A percentile compares a stretch with the other conserved stretches of the same genome.
Conservation (phyloP, 768 basidiomycete genomes). For the Auricularia sp. region DNA sequence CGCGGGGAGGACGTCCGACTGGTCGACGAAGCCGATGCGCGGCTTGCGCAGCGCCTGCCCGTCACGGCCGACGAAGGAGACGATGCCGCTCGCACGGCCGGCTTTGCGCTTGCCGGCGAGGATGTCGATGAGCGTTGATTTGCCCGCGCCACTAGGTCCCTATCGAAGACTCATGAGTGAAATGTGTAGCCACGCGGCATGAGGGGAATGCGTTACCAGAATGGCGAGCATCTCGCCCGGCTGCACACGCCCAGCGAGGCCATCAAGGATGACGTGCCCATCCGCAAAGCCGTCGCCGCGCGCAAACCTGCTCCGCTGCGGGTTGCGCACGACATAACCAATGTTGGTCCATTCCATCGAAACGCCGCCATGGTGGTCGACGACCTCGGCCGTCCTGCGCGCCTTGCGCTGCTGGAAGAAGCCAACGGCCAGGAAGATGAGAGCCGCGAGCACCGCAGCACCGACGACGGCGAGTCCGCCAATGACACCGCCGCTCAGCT, state of each 20-base stretch:
- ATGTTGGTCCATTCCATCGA: slow-evolving; percentile 60
- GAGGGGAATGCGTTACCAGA: slow-evolving; percentile 23
- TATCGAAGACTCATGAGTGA: too few relatives aligned
- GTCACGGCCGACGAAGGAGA: slow-evolving; percentile 37
- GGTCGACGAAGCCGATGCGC: slow-evolving; percentile 77
- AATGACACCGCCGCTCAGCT: slow-evolving; percentile 74
- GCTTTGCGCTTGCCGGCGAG: slow-evolving; percentile 76
- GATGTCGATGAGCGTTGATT: slow-evolving; percentile 86
- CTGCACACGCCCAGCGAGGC: slow-evolving; percentile 48
- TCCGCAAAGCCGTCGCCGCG: slow-evolving; percentile 21
- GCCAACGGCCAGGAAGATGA: slow-evolving; percentile 55
- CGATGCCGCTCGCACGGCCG: slow-evolving; percentile 55
- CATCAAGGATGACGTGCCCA: slow-evolving; percentile 59
- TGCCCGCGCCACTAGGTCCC: slow-evolving; percentile 89
- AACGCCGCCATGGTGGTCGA: slow-evolving; percentile 41
- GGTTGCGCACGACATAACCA: slow-evolving; percentile 43
- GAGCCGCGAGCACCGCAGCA: slow-evolving; percentile 43
- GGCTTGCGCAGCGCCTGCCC: slow-evolving; percentile 13
- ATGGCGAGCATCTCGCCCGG: slow-evolving; percentile 87
- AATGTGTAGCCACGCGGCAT: too few relatives aligned
- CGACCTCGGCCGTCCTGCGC: slow-evolving; percentile 26
- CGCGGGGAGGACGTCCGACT: slow-evolving; percentile 74
- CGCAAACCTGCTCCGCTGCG: slow-evolving; percentile 1
- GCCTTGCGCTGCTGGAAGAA: slow-evolving; percentile 53
- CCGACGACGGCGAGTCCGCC: slow-evolving; percentile 85